A percentile compares a stretch with the other conserved stretches of the same genome.
Evolutionary conservation across 75 land plant species (phyloP).

Genomic region (Adiantum capillusveneris): DNA sequence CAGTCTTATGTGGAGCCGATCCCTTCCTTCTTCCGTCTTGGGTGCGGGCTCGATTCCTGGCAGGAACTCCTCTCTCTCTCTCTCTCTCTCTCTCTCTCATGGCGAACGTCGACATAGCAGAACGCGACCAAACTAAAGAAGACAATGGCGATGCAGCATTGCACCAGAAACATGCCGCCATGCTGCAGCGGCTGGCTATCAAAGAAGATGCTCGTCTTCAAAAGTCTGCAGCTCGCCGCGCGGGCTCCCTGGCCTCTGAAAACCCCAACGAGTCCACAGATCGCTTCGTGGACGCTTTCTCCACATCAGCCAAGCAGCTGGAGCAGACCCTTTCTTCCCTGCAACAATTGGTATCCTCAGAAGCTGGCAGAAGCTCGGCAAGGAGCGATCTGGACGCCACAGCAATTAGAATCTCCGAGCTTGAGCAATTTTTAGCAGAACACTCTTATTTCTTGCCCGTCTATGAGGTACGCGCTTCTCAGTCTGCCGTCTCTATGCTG

Average conservation of each 20-base stretch:
- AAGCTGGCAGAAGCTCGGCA: constrained; percentile 4
- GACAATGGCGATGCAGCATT: constrained; percentile 7
- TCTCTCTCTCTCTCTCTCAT: no score
- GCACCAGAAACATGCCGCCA: constrained; percentile 35
- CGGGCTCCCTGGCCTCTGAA: constrained; percentile 20
- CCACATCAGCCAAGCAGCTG: constrained; percentile 35
- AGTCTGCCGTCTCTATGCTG: constrained; percentile 48
- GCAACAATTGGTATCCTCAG: neutral
- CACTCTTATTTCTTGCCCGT: constrained; percentile 71
- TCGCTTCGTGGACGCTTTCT: constrained; percentile 47
- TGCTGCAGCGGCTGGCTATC: constrained; percentile 40
- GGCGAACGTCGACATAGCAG: no score
- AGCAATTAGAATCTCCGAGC: constrained; percentile 31
- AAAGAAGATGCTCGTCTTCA: constrained; percentile 18
- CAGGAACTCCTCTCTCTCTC: no score
- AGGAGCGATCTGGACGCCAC: constrained; percentile 29
- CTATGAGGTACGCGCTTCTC: constrained; percentile 62
- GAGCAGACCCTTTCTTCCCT: constrained; percentile 16
- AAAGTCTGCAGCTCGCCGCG: constrained; percentile 17
- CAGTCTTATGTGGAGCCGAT: no score
- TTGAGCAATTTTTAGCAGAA: constrained; percentile 66
- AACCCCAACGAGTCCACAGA: constrained; percentile 35
- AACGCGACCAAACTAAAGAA: no score
- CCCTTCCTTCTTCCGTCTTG: no score
- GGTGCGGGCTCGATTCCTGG: no score